Evolutionary conservation across 2,329 filamentous ascomycete species (phyloP).

Genomic region (Fusarium torreyae): DNA sequence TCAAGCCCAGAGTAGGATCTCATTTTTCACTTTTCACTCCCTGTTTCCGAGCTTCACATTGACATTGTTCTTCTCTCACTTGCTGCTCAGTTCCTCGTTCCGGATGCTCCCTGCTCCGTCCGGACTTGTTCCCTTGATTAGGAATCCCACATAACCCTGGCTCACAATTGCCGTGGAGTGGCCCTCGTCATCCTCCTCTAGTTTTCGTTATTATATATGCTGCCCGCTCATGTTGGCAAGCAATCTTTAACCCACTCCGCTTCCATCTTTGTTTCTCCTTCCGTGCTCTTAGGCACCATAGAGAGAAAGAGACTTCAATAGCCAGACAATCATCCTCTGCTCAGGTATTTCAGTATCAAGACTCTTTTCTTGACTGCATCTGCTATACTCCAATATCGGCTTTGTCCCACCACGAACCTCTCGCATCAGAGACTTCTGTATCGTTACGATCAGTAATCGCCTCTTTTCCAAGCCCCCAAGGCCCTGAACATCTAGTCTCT

Average conservation of each 20-base stretch:
- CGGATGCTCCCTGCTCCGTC: constrained; percentile 39
- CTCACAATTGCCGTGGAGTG: constrained; percentile 10
- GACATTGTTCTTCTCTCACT: constrained; percentile 17
- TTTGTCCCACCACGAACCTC: constrained; percentile 10
- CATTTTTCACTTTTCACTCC: constrained; percentile 42
- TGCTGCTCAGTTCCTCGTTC: constrained; percentile 15
- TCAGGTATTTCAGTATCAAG: constrained; percentile 13
- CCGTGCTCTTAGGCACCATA: constrained; percentile 35
- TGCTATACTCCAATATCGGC: neutral
- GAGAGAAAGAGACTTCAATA: constrained; percentile 13
- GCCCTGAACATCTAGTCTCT: constrained; percentile 6
- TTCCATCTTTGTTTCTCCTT: constrained; percentile 1
- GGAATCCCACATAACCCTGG: constrained; percentile 26
- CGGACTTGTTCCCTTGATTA: constrained; percentile 21
- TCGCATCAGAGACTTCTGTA: constrained; percentile 17
- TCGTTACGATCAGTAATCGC: constrained; percentile 39
- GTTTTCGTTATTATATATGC: constrained; percentile 17
- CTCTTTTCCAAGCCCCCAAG: constrained; percentile 13
- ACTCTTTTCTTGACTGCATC: constrained; percentile 14
- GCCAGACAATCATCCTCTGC: too few species aligned
- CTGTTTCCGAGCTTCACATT: constrained; percentile 31
- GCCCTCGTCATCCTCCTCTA: constrained; percentile 12
- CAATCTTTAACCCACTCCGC: constrained; percentile 12
- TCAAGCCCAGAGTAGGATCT: constrained; percentile 31
- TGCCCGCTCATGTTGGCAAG: constrained; percentile 16